Evolutionary conservation across 202 grass and related monocot species (phyloP), one percentile per base, ranked within the genome.

Genomic region (Carex arenaria): DNA sequence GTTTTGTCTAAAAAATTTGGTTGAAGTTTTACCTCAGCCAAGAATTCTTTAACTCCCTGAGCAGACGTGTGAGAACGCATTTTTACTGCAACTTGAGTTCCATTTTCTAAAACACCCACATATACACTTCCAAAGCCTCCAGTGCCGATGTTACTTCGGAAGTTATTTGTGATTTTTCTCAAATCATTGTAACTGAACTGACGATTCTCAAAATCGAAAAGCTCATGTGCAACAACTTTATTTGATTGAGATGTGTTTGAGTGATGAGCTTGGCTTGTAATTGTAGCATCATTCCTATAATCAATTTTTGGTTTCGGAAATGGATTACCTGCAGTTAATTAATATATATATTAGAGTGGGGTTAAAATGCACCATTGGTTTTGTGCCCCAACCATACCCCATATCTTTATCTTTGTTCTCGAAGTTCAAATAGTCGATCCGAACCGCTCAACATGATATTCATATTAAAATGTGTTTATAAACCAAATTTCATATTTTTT

Each of bases 101-200:
- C 85, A 61, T 92, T 80, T 82, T 89, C 87, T n/a, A 95, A 67
- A 79, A 52, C 53, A 2, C 93, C 93, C 1, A 85, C 31, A 77
- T 86, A 95, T 0, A 92, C 93, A 64, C 63, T 22, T 81, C 93
- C 93, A 86, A 93, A 95, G 11, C 88, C 93, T 72, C 90, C 93
- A 20, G 67, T 56, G 4, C 90, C 93, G 53, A 95, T 87, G 65
- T 85, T 82, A 26, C 84, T 64, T 82, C 14, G 80, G 74, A 95
- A 95, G 59, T 93, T 91, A 57, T 79, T 65, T 67, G 93, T 95
- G 3, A 95, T 91, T 13, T 53, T 82, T 52, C 82, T 84, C n/a
- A 95, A 34, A 26, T 95, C 93, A 34, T 82, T 71, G 52, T 95
- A 89, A 10, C 42, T 92, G 80, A 95, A 95, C 60, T 68, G 67